phyloP scores from a whole-genome alignment of 2,329 filamentous ascomycete genomes.

The Stachybotrys chartarum region DNA sequence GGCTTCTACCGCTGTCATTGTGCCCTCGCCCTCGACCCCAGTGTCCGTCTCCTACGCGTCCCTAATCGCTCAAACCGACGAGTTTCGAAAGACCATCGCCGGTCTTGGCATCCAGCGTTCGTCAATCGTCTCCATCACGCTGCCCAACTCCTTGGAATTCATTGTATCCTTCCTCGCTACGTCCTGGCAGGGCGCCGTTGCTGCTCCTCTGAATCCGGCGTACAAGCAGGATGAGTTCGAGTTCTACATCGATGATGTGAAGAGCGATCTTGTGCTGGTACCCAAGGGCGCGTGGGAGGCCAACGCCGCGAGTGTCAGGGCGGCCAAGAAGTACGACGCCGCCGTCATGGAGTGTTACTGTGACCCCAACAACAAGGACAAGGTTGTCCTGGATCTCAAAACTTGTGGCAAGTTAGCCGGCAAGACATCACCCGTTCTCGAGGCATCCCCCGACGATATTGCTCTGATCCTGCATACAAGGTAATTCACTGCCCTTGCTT shows the following conservation, averaged over 20 bases:
- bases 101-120: conserved; percentile 61
- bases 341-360: conserved; percentile 86
- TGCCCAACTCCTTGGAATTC: conserved; percentile 82
- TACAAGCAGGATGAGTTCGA: conserved; percentile 90
- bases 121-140: conserved; percentile 73
- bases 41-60: conserved; percentile 64
- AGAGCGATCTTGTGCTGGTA: conserved; percentile 70
- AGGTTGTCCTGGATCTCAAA: conserved; percentile 73
- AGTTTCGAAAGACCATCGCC: conserved; percentile 74
- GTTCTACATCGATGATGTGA: conserved; percentile 85
- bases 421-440: conserved; percentile 31
- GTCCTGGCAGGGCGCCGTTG: conserved; percentile 76
- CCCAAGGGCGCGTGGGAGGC: conserved; percentile 62
- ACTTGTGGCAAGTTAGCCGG: conserved; percentile 59
- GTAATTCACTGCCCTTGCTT: conserved; percentile 14
- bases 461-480: conserved; percentile 77
- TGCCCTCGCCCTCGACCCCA: conserved; percentile 56
- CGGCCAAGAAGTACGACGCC: conserved; percentile 70
- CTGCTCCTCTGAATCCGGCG: conserved; percentile 78
- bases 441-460: conserved; percentile 65
- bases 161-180: conserved; percentile 81
- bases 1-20: conserved; percentile 57
- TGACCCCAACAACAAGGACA: conserved; percentile 47
- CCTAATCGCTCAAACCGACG: conserved; percentile 56
- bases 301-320: conserved; percentile 64